Evolutionary conservation across 2,329 filamentous ascomycete genomes (phyloP).

Genomic region (Aspergillus sp.): DNA sequence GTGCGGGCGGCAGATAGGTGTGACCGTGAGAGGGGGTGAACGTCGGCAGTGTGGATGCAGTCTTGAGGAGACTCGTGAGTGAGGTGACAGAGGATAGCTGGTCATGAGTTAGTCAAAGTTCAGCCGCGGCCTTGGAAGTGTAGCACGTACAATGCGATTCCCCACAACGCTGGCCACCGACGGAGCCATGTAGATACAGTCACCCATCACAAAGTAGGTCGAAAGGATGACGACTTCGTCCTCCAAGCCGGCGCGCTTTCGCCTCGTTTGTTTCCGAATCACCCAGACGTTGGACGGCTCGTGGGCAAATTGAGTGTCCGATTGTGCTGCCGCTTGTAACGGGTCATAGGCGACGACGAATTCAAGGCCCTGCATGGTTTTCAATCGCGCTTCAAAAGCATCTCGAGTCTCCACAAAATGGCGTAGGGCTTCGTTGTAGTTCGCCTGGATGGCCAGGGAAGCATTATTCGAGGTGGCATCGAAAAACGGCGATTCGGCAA

Average conservation of each 20-base stretch:
- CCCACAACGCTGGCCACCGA: conserved; percentile 59
- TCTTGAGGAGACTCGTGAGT: conserved; percentile 55
- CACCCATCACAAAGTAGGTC: conserved; percentile 62
- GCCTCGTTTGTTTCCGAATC: conserved; percentile 58
- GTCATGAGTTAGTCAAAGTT: conserved; percentile 3
- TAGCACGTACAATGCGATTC: conserved; percentile 49
- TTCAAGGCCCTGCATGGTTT: conserved; percentile 57
- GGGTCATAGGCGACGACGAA: conserved; percentile 62
- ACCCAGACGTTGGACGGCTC: conserved; percentile 57
- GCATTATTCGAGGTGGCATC: conserved; percentile 62
- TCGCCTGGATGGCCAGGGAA: conserved; percentile 53
- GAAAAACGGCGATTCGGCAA: conserved; percentile 63
- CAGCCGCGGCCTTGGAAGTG: neutral
- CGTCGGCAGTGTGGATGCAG: conserved; percentile 53
- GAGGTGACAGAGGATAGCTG: conserved; percentile 58
- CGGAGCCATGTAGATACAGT: conserved; percentile 62
- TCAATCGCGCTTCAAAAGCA: conserved; percentile 56
- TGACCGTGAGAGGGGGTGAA: conserved; percentile 62
- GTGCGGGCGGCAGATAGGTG: conserved; percentile 55
- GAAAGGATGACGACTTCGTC: conserved; percentile 55
- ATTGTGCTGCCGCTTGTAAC: conserved; percentile 45
- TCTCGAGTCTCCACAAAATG: conserved; percentile 55
- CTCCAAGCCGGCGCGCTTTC: conserved; percentile 42
- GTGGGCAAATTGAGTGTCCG: conserved; percentile 41
- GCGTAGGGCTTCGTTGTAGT: conserved; percentile 49